Base-by-base conservation (phyloP, 371 early-diverging fungal species). In the Mortierella sp. region DNA sequence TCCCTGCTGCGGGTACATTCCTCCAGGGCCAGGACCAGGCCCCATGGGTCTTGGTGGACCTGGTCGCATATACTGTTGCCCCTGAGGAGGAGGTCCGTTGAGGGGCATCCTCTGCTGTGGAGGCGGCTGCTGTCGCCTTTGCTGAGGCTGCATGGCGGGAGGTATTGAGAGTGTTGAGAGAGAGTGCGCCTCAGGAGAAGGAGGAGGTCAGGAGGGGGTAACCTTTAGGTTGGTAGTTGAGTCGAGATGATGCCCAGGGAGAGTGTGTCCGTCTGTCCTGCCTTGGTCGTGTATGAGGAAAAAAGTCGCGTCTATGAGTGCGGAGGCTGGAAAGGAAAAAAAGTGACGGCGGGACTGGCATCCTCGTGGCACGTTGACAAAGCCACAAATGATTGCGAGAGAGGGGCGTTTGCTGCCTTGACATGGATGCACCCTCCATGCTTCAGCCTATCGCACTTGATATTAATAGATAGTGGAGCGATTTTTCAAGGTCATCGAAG, bases 31-130 rank as follows among this genome's bases (percentile, higher is more conserved):
- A 8, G 81, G 81, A 11, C 82, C 81, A 3, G 61, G 61, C 3
- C 80, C 80, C 78, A 80, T 77, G 6, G 80, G 80, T 4, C 80
- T 78, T 55, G 78, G 81, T 46, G 81, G 86, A 10, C 75, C 78
- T 50, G 37, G 77, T 10, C 81, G 78, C 81, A 81, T 81, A 54
- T 81, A 80, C 67, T 67, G 67, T 50, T 78, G 86, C 16, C 78
- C 79, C 37, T 78, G 86, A 31, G 67, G 80, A 46, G 82, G 78
- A 6, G 78, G 80, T 44, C 84, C 84, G 57, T 74, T 83, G n/a
- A 64, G 78, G 5, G 76, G 78, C 26, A 69, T 76, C 86, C 78
- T 81, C 71, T 76, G 78, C 43, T 75, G 78, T 26, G 77, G 80
- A 28, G 72, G 81, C 6, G 81, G 86, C 37, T 78, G 81, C 43